Conservation (phyloP, 306 rosid species). For the Luffa acutangula region DNA sequence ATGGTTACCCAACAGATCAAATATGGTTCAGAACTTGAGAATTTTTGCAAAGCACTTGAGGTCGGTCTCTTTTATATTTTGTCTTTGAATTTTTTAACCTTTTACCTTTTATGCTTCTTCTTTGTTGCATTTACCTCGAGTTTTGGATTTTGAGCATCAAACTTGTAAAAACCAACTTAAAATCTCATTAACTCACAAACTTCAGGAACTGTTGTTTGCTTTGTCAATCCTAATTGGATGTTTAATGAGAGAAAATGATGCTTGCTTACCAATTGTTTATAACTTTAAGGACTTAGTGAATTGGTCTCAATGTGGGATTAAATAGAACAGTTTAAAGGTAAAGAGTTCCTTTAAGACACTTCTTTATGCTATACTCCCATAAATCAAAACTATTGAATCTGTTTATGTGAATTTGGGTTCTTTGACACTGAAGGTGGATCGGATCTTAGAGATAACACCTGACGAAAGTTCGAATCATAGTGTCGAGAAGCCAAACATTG, state of each 20-base stretch:
- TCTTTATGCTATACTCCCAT: not conserved
- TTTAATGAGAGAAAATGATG: not conserved
- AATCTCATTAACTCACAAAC: too few species aligned
- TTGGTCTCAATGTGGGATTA: not conserved
- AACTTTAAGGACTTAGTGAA: not conserved
- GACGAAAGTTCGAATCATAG: not conserved
- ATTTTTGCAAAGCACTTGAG: constrained; percentile 90
- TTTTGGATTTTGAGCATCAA: not conserved
- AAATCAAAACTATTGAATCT: not conserved
- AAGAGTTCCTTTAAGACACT: not conserved
- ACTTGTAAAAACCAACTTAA: too few species aligned
- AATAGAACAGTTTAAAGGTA: too few species aligned
- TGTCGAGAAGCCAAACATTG: not conserved
- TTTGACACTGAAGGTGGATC: not conserved
- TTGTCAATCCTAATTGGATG: not conserved
- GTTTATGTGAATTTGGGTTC: not conserved
- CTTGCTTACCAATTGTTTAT: not conserved
- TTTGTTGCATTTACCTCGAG: not conserved
- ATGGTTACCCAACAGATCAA: constrained; percentile 54
- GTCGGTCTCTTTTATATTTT: constrained; percentile 29
- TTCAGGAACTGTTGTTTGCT: not conserved
- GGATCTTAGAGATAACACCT: not conserved
- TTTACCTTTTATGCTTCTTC: not conserved
- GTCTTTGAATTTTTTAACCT: not conserved
- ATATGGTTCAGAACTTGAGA: constrained; percentile 59